phyloP scores from a whole-genome alignment of 306 rosid species.

The Vachellia pachyceras region DNA sequence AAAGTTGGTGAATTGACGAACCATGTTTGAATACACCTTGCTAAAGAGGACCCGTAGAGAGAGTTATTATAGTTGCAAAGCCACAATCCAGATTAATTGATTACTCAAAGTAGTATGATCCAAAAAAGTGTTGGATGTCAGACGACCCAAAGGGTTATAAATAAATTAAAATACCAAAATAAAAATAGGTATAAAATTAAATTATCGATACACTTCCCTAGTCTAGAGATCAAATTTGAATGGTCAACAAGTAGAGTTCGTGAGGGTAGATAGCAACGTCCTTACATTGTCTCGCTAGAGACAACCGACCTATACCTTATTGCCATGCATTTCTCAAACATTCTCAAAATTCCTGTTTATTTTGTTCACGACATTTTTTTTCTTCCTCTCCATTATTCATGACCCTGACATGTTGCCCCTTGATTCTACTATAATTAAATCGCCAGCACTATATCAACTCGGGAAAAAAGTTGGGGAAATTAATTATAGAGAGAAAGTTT shows the following conservation, averaged over 20 bases:
- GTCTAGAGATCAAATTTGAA: no score
- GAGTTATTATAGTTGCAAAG: no score
- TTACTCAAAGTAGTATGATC: no score
- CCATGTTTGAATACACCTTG: no score
- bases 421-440: background rate
- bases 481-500: background rate
- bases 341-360: background rate
- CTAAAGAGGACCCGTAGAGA: no score
- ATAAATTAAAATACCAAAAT: no score
- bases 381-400: background rate
- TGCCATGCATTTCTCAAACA: constrained; percentile 49
- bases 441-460: background rate
- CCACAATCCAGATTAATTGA: no score
- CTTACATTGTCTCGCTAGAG: constrained; percentile 43
- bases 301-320: constrained; percentile 34
- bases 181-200: no score
- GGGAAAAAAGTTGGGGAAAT: background rate
- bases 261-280: constrained; percentile 4
- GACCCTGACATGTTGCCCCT: background rate
- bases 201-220: no score
- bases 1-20: no score
- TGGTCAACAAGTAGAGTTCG: background rate
- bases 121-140: no score
- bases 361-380: background rate
- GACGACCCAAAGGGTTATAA: no score